Conservation (phyloP, 352 stramenopile genomes). For the Phytophthora megakarya region DNA sequence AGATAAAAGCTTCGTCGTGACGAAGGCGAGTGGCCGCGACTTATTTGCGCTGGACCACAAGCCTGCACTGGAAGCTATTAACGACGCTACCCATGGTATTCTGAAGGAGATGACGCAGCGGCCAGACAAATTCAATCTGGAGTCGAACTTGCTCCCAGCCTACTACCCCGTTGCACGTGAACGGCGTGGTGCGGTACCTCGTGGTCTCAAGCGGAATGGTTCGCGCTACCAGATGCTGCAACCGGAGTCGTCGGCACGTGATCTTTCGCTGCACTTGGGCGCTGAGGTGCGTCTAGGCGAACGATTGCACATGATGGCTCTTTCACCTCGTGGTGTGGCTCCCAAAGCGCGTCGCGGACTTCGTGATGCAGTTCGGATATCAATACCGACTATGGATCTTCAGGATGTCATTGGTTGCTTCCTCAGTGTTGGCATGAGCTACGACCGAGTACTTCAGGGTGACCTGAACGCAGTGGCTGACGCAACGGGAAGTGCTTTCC, state of each 20-base stretch:
- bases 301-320: slow-evolving; percentile 78
- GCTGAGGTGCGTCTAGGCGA: slow-evolving; percentile 62
- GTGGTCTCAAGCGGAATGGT: slow-evolving; percentile 46
- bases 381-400: slow-evolving; percentile 55
- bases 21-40: slow-evolving; percentile 64
- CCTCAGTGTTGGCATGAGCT: slow-evolving; percentile 69
- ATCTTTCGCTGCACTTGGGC: slow-evolving; percentile 61
- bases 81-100: slow-evolving; percentile 77
- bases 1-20: slow-evolving; percentile 70
- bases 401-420: slow-evolving; percentile 74
- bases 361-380: slow-evolving; percentile 56
- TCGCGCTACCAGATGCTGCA: slow-evolving; percentile 75
- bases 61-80: slow-evolving; percentile 70
- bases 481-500: slow-evolving; percentile 59
- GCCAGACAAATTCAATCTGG: slow-evolving; percentile 68
- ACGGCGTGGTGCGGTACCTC: slow-evolving; percentile 38
- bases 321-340: slow-evolving; percentile 56
- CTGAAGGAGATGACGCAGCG: slow-evolving; percentile 65
- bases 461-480: slow-evolving; percentile 62
- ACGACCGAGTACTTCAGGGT: slow-evolving; percentile 68
- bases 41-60: slow-evolving; percentile 72
- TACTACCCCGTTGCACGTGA: slow-evolving; percentile 78
- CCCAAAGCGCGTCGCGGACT: slow-evolving; percentile 58
- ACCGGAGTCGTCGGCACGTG: slow-evolving; percentile 53
- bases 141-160: slow-evolving; percentile 64